These are phyloP conservation scores for Botryococcus braunii DNA, from an alignment of 163 green algal species.

Conservation along the genomic window DNA sequence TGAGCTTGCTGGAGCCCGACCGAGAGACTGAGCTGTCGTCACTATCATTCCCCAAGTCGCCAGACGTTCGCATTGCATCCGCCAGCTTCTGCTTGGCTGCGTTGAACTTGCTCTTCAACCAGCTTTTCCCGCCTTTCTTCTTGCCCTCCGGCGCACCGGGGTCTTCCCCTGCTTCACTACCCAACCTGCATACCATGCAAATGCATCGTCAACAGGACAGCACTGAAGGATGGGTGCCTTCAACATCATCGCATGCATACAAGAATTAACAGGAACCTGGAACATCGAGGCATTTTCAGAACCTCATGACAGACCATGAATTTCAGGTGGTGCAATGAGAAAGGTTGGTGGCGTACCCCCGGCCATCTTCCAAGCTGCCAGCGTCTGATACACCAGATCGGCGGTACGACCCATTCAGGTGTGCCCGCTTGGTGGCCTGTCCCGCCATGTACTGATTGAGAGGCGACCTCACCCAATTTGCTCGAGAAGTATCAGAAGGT, in stretches of 20 bases:
- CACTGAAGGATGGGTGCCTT: not conserved
- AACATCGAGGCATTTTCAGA: too few relatives aligned
- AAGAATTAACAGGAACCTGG: not conserved
- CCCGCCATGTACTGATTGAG: too few relatives aligned
- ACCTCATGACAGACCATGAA: too few relatives aligned
- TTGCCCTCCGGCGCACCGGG: not conserved
- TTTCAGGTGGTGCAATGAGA: too few relatives aligned
- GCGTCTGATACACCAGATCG: too few relatives aligned
- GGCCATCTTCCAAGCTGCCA: too few relatives aligned
- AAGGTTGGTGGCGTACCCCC: too few relatives aligned
- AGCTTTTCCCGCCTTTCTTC: not conserved
- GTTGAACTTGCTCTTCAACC: slow-evolving; percentile 5
- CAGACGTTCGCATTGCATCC: not conserved
- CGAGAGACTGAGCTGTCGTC: slow-evolving; percentile 1
- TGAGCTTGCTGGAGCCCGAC: too few relatives aligned
- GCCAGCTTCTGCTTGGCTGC: not conserved
- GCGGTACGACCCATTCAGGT: too few relatives aligned
- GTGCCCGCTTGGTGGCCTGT: too few relatives aligned
- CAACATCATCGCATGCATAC: not conserved
- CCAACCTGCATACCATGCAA: not conserved
- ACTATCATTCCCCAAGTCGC: not conserved
- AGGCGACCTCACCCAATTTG: too few relatives aligned
- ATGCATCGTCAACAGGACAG: not conserved
- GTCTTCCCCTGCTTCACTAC: not conserved
- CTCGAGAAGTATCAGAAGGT: too few relatives aligned